These are phyloP conservation scores for Talaromyces sp. DNA, from an alignment of 2,329 filamentous ascomycete genomes.

Conservation along the genomic window DNA sequence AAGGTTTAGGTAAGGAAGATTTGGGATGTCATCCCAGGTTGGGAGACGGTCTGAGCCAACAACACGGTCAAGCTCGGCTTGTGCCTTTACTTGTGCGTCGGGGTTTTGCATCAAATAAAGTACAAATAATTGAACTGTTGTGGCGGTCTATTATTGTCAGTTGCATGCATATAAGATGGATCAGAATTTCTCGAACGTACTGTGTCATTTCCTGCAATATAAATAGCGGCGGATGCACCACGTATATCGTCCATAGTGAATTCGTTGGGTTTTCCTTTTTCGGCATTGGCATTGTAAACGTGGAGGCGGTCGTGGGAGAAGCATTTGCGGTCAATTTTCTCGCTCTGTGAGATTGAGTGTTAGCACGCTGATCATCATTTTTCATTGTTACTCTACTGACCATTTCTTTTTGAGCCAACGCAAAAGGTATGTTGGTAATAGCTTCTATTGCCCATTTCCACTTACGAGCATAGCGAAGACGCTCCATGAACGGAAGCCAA, in stretches of 20 bases:
- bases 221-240: conserved; percentile 6
- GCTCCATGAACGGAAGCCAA: conserved; percentile 15
- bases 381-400: not conserved
- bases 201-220: conserved; percentile 10
- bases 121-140: conserved; percentile 33
- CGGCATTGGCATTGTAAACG: conserved; percentile 1
- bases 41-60: conserved; percentile 50
- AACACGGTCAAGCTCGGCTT: conserved; percentile 51
- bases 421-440: conserved; percentile 7
- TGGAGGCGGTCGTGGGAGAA: conserved; percentile 4
- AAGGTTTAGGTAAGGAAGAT: conserved; percentile 47
- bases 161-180: not conserved
- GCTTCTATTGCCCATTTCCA: conserved; percentile 13
- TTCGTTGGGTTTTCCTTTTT: conserved; percentile 11
- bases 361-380: not conserved
- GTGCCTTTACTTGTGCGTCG: conserved; percentile 42
- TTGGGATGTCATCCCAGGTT: conserved; percentile 45
- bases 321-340: conserved; percentile 12
- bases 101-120: conserved; percentile 12
- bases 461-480: conserved; percentile 8
- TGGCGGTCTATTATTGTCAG: conserved; percentile 35
- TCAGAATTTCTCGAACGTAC: not conserved
- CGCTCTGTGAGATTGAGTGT: not conserved
- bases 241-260: conserved; percentile 7
- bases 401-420: conserved; percentile 1